A percentile compares a stretch with the other conserved stretches of the same genome.
phyloP scores from a whole-genome alignment of 106 monocot genomes.

The Triglochin maritima region DNA sequence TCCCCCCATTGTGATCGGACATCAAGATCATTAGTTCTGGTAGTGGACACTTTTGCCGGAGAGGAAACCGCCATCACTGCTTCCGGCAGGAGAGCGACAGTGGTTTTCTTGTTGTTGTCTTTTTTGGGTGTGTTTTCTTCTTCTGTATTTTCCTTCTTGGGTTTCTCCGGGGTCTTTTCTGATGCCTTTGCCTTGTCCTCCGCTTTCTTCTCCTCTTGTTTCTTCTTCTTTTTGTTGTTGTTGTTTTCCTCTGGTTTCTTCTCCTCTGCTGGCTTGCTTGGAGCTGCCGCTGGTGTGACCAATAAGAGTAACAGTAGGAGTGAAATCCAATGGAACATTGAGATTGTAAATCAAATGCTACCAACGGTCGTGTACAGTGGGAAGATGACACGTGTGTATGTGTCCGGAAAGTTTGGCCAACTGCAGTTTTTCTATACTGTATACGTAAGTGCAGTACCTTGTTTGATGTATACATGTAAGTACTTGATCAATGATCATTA shows the following conservation, averaged over 20 bases:
- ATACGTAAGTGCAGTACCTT: too few relatives aligned
- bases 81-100: not conserved
- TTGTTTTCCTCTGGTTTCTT: conserved; percentile 18
- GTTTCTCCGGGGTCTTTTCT: not conserved
- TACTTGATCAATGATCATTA: too few relatives aligned
- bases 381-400: too few relatives aligned
- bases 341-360: too few relatives aligned
- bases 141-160: conserved; percentile 1
- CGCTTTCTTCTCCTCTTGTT: not conserved
- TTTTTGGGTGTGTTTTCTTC: conserved; percentile 17
- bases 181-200: not conserved
- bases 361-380: too few relatives aligned
- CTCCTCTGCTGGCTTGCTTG: conserved; percentile 11
- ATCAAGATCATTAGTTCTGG: conserved; percentile 24
- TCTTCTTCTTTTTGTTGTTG: conserved; percentile 3
- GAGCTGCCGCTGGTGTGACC: too few relatives aligned
- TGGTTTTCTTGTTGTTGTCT: conserved; percentile 10
- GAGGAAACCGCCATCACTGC: conserved; percentile 12
- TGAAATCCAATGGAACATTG: too few relatives aligned
- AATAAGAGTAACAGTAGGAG: too few relatives aligned
- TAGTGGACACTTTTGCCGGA: conserved; percentile 9
- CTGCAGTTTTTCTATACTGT: too few relatives aligned
- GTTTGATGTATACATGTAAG: too few relatives aligned
- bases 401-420: too few relatives aligned
- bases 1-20: conserved; percentile 14